phyloP scores from a whole-genome alignment of 1,284 basidiomycete genomes.

The Xerocomus tenax region DNA sequence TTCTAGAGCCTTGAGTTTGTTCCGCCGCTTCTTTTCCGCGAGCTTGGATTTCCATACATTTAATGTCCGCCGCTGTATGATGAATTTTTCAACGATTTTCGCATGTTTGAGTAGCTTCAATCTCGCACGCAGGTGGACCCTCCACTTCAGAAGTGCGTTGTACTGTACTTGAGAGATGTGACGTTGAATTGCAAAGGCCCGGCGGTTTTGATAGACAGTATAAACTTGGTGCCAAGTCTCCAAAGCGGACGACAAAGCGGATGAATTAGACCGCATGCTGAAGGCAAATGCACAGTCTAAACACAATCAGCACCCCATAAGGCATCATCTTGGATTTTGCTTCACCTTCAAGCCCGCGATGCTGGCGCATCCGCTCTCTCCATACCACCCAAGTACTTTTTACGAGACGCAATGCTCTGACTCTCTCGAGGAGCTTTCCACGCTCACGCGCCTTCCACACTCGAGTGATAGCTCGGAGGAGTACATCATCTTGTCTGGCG shows the following conservation, averaged over 20 bases:
- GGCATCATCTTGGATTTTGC: background rate
- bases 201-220: slow-evolving; percentile 43
- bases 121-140: slow-evolving; percentile 45
- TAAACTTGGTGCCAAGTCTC: slow-evolving; percentile 44
- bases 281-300: slow-evolving; percentile 51
- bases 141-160: slow-evolving; percentile 50
- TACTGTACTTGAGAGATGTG: slow-evolving; percentile 40
- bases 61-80: slow-evolving; percentile 47
- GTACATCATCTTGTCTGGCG: slow-evolving; percentile 52
- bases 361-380: slow-evolving; percentile 41
- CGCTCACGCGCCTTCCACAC: slow-evolving; percentile 70
- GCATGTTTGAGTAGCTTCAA: slow-evolving; percentile 51
- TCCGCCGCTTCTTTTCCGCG: slow-evolving; percentile 42
- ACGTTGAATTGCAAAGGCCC: slow-evolving; percentile 45
- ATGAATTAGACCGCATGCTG: slow-evolving; percentile 38
- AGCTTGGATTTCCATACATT: slow-evolving; percentile 45
- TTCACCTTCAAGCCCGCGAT: slow-evolving; percentile 42
- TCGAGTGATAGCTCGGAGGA: slow-evolving; percentile 55
- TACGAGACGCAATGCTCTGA: slow-evolving; percentile 41
- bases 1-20: slow-evolving; percentile 41
- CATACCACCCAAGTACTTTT: slow-evolving; percentile 47
- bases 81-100: slow-evolving; percentile 47
- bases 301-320: slow-evolving; percentile 9
- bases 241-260: slow-evolving; percentile 35
- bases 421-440: slow-evolving; percentile 51